phyloP scores from a whole-genome alignment of 1,139 yeast species.

The Suzukiozyma palmioleophila region DNA sequence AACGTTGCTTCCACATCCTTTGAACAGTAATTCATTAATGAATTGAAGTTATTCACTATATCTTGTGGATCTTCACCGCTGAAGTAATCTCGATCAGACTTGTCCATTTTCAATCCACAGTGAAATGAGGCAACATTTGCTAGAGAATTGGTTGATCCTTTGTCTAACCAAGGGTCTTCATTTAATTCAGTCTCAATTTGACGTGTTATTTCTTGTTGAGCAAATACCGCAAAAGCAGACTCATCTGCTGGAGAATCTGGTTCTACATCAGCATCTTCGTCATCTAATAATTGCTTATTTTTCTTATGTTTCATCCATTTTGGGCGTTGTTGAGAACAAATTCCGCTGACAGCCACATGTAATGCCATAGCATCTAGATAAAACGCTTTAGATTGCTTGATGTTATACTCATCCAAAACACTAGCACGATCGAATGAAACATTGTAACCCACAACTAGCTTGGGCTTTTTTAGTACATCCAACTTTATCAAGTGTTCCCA shows the following conservation, averaged over 20 bases:
- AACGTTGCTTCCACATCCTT: slow-evolving; percentile 76
- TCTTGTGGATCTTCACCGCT: slow-evolving; percentile 49
- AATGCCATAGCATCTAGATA: slow-evolving; percentile 89
- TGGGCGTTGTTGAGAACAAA: slow-evolving; percentile 88
- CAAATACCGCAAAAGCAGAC: slow-evolving; percentile 3
- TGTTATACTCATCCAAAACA: slow-evolving; percentile 74
- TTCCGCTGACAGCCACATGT: slow-evolving; percentile 87
- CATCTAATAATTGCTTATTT: slow-evolving; percentile 16
- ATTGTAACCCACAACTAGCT: slow-evolving; percentile 81
- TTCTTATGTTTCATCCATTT: slow-evolving; percentile 66
- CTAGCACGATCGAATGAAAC: slow-evolving; percentile 90
- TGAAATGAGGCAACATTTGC: slow-evolving; percentile 80
- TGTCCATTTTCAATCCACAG: slow-evolving; percentile 67
- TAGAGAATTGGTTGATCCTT: slow-evolving; percentile 76
- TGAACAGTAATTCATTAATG: slow-evolving; percentile 77
- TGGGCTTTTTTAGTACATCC: slow-evolving; percentile 43
- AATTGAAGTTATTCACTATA: slow-evolving; percentile 54
- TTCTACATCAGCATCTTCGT: slow-evolving; percentile 22
- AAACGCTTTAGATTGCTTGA: slow-evolving; percentile 65
- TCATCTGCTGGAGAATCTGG: slow-evolving; percentile 14
- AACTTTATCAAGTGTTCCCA: slow-evolving; percentile 74
- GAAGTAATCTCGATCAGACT: slow-evolving; percentile 63
- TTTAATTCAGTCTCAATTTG: slow-evolving; percentile 28
- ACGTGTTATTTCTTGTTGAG: slow-evolving; percentile 9
- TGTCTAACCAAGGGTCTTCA: slow-evolving; percentile 74